Base-by-base conservation (phyloP, 2,329 filamentous ascomycete genomes). In the Cladophialophora carrionii region DNA sequence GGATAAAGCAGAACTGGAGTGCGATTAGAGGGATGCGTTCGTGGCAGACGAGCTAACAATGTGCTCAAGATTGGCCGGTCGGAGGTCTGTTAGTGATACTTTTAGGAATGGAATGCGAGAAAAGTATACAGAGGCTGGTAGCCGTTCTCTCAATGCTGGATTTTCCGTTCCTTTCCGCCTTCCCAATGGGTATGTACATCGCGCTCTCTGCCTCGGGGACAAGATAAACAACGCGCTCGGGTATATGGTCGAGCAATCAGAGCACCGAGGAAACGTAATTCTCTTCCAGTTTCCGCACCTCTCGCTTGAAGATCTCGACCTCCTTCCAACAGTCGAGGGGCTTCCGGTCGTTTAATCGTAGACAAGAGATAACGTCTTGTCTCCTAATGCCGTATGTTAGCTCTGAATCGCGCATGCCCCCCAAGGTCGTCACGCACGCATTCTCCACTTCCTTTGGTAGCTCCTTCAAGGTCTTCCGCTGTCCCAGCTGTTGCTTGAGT, bases 281-380 rank as follows among this genome's bases (percentile, higher is more conserved):
- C 79, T 87, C 89, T 85, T 97, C 94, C 78, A 97, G 78, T 80
- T 87, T 87, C 72, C 90, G 87, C 57, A 98, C 93, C 83, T 96
- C 91, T 73, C 85, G 85, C 86, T 93, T 96, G 79, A 98, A 98
- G 22, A 83, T 83, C 81, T 96, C 90, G 26, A 97, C 92, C 85
- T 97, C 92, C 78, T 88, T 85, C 90, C 91, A 97, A 84, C 94
- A 98, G 82, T 97, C 91, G 75, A 97, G 82, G 76, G 94, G 93
- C 77, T 92, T 85, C 70, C 92, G 84, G 79, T 97, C 93, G 77
- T 97, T 89, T 74, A 89, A 84, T 68, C 90, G 83, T 82, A 98
- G 82, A 77, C 94, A 98, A 72, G 85, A 84, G 68, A 95, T 86
- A 62, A 97, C 87, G 65, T 88, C 87, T 71, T 86, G 82, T 78